Conservation (phyloP, 2,329 filamentous ascomycete genomes). For the Didymella glomerata region DNA sequence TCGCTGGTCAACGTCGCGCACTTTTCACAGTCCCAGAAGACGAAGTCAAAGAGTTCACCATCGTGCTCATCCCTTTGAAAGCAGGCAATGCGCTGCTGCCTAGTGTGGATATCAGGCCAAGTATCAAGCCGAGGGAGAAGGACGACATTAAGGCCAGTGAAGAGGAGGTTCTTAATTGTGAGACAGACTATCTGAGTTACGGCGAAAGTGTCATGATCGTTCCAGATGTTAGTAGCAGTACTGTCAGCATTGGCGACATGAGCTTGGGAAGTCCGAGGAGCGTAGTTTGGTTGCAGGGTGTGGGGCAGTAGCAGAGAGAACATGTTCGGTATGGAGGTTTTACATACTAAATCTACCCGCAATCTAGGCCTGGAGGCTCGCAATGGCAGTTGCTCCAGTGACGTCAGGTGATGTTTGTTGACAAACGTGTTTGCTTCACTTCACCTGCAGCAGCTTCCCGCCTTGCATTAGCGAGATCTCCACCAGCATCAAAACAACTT, state of each 20-base stretch:
- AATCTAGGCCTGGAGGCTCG: not conserved
- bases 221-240: conserved; percentile 74
- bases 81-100: conserved; percentile 82
- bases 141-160: conserved; percentile 31
- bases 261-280: conserved; percentile 28
- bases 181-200: conserved; percentile 81
- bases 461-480: not conserved
- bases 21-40: conserved; percentile 70
- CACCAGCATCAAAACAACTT: not conserved
- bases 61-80: conserved; percentile 82
- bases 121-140: conserved; percentile 54
- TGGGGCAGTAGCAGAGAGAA: conserved; percentile 8
- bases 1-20: conserved; percentile 81
- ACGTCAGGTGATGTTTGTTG: not conserved
- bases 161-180: conserved; percentile 62
- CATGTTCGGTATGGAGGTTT: not conserved
- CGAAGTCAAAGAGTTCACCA: conserved; percentile 63
- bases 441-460: not conserved
- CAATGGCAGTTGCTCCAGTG: not conserved
- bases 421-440: not conserved
- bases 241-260: conserved; percentile 47
- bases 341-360: not conserved
- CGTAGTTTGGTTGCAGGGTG: conserved; percentile 44
- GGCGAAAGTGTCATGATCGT: conserved; percentile 80
- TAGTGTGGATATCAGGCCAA: conserved; percentile 75